A percentile compares a stretch with the other conserved stretches of the same genome.
These are phyloP conservation scores for Rhodomyrtus psidioides DNA, from an alignment of 441 rosid genomes.

Conservation along the genomic window DNA sequence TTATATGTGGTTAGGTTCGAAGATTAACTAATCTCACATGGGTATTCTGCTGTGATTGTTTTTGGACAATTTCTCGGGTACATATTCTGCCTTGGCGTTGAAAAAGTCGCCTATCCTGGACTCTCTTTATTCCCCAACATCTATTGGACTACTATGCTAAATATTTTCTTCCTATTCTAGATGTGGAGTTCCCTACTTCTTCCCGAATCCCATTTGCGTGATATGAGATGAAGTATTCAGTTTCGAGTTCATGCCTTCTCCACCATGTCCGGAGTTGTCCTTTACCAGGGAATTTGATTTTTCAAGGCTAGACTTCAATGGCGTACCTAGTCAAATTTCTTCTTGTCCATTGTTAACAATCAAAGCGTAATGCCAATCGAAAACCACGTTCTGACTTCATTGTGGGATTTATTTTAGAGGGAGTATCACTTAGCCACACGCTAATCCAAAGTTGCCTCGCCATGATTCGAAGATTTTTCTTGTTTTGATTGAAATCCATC, in stretches of 20 bases:
- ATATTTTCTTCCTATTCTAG: not conserved
- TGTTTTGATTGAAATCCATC: not conserved
- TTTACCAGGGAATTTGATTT: not conserved
- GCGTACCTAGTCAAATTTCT: not conserved
- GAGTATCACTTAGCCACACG: not conserved
- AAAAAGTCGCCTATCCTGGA: not conserved
- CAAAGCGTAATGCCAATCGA: not conserved
- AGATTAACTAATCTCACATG: not conserved
- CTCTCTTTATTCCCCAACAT: not conserved
- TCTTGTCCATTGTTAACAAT: not conserved
- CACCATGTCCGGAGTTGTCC: not conserved
- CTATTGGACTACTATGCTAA: not conserved
- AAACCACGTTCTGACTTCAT: not conserved
- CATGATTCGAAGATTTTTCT: conserved; percentile 14
- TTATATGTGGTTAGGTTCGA: not conserved
- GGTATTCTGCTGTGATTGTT: not conserved
- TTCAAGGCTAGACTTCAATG: not conserved
- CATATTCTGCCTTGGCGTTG: not conserved
- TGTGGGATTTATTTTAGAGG: not conserved
- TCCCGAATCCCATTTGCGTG: not conserved
- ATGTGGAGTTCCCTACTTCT: not conserved
- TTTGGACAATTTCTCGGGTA: not conserved
- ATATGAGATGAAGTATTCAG: not conserved
- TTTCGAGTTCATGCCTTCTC: not conserved
- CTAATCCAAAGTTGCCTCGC: not conserved